Conservation (phyloP, 192 early-diverging fungal genomes). For the Umbelopsis isabellina region DNA sequence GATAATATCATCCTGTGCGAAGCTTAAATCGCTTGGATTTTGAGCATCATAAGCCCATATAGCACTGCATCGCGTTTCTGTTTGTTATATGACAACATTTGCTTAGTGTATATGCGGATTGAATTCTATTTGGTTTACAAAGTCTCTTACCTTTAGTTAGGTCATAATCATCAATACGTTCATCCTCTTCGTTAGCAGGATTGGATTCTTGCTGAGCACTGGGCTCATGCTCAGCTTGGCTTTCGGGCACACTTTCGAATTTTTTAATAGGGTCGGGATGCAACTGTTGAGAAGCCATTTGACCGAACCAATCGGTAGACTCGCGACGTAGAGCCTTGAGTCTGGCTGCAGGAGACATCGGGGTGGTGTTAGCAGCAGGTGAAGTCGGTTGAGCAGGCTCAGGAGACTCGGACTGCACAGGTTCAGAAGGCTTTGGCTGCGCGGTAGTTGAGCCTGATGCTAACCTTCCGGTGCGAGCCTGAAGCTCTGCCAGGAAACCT, state of each 20-base stretch:
- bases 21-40: conserved; percentile 44
- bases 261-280: background rate
- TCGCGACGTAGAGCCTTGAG: conserved; percentile 44
- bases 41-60: conserved; percentile 48
- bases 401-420: background rate
- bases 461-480: conserved; percentile 42
- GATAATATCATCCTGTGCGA: conserved; percentile 45
- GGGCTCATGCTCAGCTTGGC: background rate
- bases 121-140: background rate
- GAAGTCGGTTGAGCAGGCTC: background rate
- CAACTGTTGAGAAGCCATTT: conserved; percentile 42
- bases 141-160: conserved; percentile 21
- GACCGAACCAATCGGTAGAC: conserved; percentile 54
- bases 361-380: background rate
- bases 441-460: conserved; percentile 4
- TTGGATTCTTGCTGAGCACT: too few species aligned
- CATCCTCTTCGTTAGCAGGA: background rate
- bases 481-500: conserved; percentile 66
- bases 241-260: conserved; percentile 15
- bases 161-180: background rate
- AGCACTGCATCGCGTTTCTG: conserved; percentile 29
- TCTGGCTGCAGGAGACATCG: conserved; percentile 13
- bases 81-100: background rate
- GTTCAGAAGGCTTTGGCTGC: background rate
- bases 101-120: background rate